A percentile compares a stretch with the other conserved stretches of the same genome.
phyloP scores from a whole-genome alignment of 1,284 basidiomycete species.

The Hemileia vastatrix region DNA sequence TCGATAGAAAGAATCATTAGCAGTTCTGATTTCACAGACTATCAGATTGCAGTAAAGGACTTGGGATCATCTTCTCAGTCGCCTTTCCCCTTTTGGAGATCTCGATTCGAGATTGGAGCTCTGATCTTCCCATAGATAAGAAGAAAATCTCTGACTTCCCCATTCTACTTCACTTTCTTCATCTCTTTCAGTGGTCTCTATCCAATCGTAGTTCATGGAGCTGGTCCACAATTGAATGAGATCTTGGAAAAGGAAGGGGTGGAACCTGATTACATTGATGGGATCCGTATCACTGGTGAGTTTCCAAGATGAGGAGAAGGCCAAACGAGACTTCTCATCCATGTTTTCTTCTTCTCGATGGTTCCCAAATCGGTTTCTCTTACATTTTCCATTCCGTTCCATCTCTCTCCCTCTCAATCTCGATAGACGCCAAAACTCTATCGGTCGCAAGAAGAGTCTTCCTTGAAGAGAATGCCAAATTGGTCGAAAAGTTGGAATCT shows the following conservation, averaged over 20 bases:
- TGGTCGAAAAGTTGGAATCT: constrained; percentile 44
- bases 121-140: too few species aligned
- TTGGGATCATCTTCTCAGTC: too few species aligned
- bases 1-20: too few species aligned
- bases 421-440: constrained; percentile 37
- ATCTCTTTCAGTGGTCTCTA: constrained; percentile 33
- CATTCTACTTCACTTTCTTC: not conserved
- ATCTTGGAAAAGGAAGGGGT: constrained; percentile 43
- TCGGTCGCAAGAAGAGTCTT: constrained; percentile 42
- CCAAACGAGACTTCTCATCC: too few species aligned
- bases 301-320: not conserved
- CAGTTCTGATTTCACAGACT: too few species aligned
- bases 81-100: too few species aligned
- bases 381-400: constrained; percentile 1
- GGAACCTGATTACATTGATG: constrained; percentile 43
- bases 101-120: too few species aligned
- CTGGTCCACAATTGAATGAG: constrained; percentile 44
- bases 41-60: too few species aligned
- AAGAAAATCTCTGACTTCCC: too few species aligned
- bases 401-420: not conserved
- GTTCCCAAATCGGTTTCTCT: not conserved
- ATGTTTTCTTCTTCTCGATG: not conserved
- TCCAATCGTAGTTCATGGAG: constrained; percentile 43
- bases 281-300: constrained; percentile 42
- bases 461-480: constrained; percentile 42